Evolutionary conservation across 1,284 basidiomycete genomes (phyloP).

Genomic region (Cutaneotrichosporon dermatis): DNA sequence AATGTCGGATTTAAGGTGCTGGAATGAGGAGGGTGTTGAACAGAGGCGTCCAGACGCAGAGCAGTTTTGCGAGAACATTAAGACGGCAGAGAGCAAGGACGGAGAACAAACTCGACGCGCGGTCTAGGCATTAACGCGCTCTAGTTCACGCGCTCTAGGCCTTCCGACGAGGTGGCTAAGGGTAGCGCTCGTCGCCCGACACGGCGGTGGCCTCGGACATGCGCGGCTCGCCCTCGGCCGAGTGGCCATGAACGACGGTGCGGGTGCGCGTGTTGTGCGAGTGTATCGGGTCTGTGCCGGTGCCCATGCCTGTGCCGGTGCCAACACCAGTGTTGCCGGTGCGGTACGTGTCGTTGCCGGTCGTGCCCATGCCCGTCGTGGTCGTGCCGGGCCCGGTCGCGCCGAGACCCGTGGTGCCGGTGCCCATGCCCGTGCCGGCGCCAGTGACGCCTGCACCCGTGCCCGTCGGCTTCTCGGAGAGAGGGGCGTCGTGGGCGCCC

Average conservation of each 20-base stretch:
- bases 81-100: too few species aligned
- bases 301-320: too few species aligned
- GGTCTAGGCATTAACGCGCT: too few species aligned
- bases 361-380: background rate
- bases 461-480: background rate
- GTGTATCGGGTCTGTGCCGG: background rate
- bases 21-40: too few species aligned
- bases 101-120: too few species aligned
- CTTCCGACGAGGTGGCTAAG: background rate
- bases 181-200: background rate
- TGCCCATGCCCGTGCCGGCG: background rate
- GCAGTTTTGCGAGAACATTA: too few species aligned
- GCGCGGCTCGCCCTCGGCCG: slow-evolving; percentile 12
- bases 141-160: too few species aligned
- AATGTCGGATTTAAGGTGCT: too few species aligned
- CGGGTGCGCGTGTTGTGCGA: background rate
- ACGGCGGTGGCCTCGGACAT: slow-evolving; percentile 17
- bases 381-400: background rate
- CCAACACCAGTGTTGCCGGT: background rate
- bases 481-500: slow-evolving; percentile 25
- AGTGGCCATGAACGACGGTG: background rate
- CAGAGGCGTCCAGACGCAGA: too few species aligned
- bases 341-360: too few species aligned
- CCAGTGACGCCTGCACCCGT: background rate
- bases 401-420: background rate